Conservation (phyloP, 2,329 filamentous ascomycete species). For the Cercospora sojina region DNA sequence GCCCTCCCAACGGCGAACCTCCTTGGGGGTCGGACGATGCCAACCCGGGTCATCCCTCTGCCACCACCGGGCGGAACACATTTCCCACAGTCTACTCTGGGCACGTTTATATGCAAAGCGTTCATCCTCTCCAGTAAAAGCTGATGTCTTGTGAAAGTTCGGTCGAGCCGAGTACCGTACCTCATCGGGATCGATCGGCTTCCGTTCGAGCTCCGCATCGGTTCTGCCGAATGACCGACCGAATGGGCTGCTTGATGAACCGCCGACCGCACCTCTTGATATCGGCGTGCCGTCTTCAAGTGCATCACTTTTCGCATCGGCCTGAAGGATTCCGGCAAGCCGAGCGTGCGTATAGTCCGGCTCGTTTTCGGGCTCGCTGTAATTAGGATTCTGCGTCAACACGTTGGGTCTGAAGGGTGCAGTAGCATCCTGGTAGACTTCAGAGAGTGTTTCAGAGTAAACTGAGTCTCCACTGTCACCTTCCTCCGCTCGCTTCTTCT, state of each 20-base stretch:
- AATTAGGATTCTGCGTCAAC: conserved; percentile 57
- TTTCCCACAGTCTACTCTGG: conserved; percentile 75
- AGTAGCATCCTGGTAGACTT: conserved; percentile 75
- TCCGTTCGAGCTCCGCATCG: conserved; percentile 37
- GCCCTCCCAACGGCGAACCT: conserved; percentile 66
- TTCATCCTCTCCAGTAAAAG: conserved; percentile 78
- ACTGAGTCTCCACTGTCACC: conserved; percentile 50
- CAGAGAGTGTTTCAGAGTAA: conserved; percentile 65
- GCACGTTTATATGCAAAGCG: conserved; percentile 78
- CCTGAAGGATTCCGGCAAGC: conserved; percentile 40
- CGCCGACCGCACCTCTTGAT: conserved; percentile 25
- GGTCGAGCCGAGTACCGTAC: conserved; percentile 36
- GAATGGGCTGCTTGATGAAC: conserved; percentile 37
- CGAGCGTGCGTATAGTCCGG: conserved; percentile 41
- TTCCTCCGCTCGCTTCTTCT: conserved; percentile 24
- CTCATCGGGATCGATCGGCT: conserved; percentile 38
- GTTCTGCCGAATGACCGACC: conserved; percentile 36
- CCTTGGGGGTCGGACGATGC: conserved; percentile 65
- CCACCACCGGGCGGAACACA: conserved; percentile 74
- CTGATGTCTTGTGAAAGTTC: conserved; percentile 66
- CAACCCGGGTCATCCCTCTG: conserved; percentile 59
- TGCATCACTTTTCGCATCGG: conserved; percentile 46
- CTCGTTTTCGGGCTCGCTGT: conserved; percentile 37
- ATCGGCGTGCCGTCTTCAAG: conserved; percentile 44
- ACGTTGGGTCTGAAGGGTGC: conserved; percentile 79